phyloP scores from a whole-genome alignment of 495 filamentous ascomycete species.

The Annulohypoxylon moriforme region DNA sequence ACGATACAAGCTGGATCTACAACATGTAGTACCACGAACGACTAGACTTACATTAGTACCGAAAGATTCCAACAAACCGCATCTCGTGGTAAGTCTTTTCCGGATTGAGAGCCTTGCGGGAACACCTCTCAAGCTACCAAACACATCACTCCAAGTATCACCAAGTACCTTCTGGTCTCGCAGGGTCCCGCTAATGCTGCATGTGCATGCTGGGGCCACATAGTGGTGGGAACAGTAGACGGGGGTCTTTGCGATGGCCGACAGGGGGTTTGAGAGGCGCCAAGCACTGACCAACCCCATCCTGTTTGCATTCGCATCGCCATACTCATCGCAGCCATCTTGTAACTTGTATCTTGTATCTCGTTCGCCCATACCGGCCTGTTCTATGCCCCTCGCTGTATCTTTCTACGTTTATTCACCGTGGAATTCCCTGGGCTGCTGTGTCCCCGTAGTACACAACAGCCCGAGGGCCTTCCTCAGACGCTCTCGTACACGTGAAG shows the following conservation, averaged over 20 bases:
- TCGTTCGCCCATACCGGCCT: constrained; percentile 20
- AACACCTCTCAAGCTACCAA: constrained; percentile 25
- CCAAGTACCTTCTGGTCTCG: constrained; percentile 43
- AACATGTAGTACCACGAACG: constrained; percentile 12
- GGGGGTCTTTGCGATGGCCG: constrained; percentile 39
- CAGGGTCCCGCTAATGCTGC: constrained; percentile 41
- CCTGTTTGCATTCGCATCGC: constrained; percentile 42
- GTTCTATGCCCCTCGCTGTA: constrained; percentile 14
- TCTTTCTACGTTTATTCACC: constrained; percentile 29
- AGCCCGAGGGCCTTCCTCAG: constrained; percentile 33
- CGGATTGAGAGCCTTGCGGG: constrained; percentile 26
- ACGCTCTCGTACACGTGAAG: constrained; percentile 32
- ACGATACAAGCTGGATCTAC: constrained; percentile 10
- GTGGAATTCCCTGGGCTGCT: constrained; percentile 28
- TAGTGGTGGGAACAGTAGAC: constrained; percentile 41
- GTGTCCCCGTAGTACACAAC: constrained; percentile 30
- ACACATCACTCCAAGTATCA: constrained; percentile 45
- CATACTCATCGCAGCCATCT: constrained; percentile 40
- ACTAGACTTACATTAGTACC: constrained; percentile 18
- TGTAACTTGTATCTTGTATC: too few relatives aligned
- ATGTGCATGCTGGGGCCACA: constrained; percentile 45
- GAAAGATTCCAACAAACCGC: constrained; percentile 30
- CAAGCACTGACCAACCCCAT: constrained; percentile 44
- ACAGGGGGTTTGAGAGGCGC: constrained; percentile 48
- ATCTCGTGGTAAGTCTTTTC: constrained; percentile 27